Conservation (phyloP, 352 stramenopile genomes). For the Globisporangium takayamanum region DNA sequence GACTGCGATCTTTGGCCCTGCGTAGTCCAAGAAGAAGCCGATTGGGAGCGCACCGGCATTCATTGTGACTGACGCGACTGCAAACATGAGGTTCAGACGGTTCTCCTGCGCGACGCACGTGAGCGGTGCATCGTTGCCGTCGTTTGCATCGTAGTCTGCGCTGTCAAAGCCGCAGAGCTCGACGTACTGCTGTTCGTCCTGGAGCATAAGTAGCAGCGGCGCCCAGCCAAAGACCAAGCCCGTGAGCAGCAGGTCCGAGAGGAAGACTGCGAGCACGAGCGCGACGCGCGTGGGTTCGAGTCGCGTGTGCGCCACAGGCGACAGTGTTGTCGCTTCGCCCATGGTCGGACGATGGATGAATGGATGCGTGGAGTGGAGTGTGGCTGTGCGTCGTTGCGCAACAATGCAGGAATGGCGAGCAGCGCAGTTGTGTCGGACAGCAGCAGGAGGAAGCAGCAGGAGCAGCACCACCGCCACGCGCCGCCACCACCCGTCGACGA, state of each 20-base stretch:
- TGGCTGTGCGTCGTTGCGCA: too few relatives aligned
- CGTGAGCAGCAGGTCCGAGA: conserved; percentile 81
- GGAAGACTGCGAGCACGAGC: conserved; percentile 59
- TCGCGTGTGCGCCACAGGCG: neutral
- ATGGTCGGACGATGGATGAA: too few relatives aligned
- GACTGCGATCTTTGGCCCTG: conserved; percentile 51
- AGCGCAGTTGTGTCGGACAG: too few relatives aligned
- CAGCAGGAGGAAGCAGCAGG: too few relatives aligned
- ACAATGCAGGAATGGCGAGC: too few relatives aligned
- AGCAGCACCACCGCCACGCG: too few relatives aligned
- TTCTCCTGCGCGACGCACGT: conserved; percentile 74
- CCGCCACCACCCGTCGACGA: too few relatives aligned
- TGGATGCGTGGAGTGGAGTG: too few relatives aligned
- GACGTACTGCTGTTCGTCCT: conserved; percentile 75
- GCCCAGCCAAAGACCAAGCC: conserved; percentile 85
- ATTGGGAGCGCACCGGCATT: conserved; percentile 73
- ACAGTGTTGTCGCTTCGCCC: neutral
- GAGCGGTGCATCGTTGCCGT: conserved; percentile 6
- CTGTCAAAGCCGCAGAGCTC: conserved; percentile 48
- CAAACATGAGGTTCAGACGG: conserved; percentile 85
- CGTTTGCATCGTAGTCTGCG: conserved; percentile 13
- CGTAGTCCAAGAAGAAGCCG: conserved; percentile 71
- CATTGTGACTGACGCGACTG: conserved; percentile 69
- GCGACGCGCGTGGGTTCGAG: conserved; percentile 42
- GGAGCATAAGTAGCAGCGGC: conserved; percentile 74